phyloP scores from a whole-genome alignment of 352 stramenopile genomes.

The Plasmopara muralis region DNA sequence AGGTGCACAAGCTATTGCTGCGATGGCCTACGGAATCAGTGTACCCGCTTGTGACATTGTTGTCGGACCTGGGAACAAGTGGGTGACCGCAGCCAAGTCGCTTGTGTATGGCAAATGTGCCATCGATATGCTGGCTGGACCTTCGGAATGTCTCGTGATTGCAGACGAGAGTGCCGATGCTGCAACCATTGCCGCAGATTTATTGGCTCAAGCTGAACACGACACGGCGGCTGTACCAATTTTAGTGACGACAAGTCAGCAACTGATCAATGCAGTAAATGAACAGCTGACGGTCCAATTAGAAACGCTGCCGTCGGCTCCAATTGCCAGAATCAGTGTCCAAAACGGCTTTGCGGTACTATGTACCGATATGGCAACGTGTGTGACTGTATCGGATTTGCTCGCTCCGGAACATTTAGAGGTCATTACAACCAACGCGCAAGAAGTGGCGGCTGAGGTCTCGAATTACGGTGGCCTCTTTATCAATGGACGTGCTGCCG shows the following conservation, averaged over 20 bases:
- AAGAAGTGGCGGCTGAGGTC: constrained; percentile 75
- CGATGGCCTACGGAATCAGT: constrained; percentile 94
- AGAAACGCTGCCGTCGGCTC: constrained; percentile 53
- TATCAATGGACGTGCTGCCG: constrained; percentile 90
- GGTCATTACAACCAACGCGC: constrained; percentile 86
- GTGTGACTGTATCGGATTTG: constrained; percentile 82
- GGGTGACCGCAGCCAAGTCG: constrained; percentile 98
- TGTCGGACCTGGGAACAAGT: constrained; percentile 98
- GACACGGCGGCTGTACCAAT: constrained; percentile 96
- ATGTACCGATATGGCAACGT: constrained; percentile 57
- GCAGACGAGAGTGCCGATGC: constrained; percentile 86
- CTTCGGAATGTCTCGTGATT: constrained; percentile 97
- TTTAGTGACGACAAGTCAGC: constrained; percentile 86
- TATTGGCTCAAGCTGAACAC: constrained; percentile 91
- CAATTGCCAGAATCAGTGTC: constrained; percentile 58
- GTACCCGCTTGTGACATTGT: constrained; percentile 96
- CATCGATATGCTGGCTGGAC: constrained; percentile 99
- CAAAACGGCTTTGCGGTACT: constrained; percentile 76
- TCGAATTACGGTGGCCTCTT: constrained; percentile 91
- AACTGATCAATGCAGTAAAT: constrained; percentile 90
- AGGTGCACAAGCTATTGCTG: constrained; percentile 86
- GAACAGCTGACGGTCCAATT: constrained; percentile 70
- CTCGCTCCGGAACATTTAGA: constrained; percentile 85
- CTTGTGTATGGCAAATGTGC: constrained; percentile 95
- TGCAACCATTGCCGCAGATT: constrained; percentile 64